Conservation (phyloP, 768 basidiomycete species). For the Grammothele lineata region DNA sequence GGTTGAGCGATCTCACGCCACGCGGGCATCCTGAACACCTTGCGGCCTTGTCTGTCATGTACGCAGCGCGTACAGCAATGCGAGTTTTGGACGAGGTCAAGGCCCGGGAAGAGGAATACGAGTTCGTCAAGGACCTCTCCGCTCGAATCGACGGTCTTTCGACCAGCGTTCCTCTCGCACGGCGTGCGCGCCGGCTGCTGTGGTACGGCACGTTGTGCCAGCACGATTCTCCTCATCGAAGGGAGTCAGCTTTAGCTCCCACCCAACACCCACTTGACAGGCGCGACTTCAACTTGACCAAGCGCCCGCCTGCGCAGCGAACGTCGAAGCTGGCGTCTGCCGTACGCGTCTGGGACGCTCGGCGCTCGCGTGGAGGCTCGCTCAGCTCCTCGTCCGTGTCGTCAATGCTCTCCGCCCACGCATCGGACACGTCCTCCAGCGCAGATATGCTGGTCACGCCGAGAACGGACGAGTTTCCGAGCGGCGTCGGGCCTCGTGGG, state of each 20-base stretch:
- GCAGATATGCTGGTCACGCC: slow-evolving; percentile 8
- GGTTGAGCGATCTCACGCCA: slow-evolving; percentile 65
- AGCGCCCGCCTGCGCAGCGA: background rate
- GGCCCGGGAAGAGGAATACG: slow-evolving; percentile 80
- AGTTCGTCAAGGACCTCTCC: slow-evolving; percentile 59
- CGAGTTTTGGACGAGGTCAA: slow-evolving; percentile 84
- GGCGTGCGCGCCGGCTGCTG: slow-evolving; percentile 70
- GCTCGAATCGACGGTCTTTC: slow-evolving; percentile 58
- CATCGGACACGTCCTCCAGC: slow-evolving; percentile 9
- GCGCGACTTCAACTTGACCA: background rate
- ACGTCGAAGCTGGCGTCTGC: slow-evolving; percentile 24
- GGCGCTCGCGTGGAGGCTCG: slow-evolving; percentile 36
- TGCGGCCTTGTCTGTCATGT: slow-evolving; percentile 57
- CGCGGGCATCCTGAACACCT: slow-evolving; percentile 67
- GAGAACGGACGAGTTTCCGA: slow-evolving; percentile 5
- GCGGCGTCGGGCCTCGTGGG: background rate
- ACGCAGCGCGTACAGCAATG: slow-evolving; percentile 67
- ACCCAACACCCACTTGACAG: background rate
- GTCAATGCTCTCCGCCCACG: too few relatives aligned
- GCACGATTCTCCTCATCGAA: background rate
- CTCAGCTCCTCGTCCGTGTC: slow-evolving; percentile 12
- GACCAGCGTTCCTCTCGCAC: slow-evolving; percentile 49
- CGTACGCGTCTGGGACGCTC: slow-evolving; percentile 39
- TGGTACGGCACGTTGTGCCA: slow-evolving; percentile 34
- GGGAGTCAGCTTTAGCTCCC: too few relatives aligned